A percentile compares a stretch with the other conserved stretches of the same genome.
These are phyloP conservation scores for Rhizoclosmatium hyalinum DNA, from an alignment of 371 early-diverging fungal species.

Conservation along the genomic window DNA sequence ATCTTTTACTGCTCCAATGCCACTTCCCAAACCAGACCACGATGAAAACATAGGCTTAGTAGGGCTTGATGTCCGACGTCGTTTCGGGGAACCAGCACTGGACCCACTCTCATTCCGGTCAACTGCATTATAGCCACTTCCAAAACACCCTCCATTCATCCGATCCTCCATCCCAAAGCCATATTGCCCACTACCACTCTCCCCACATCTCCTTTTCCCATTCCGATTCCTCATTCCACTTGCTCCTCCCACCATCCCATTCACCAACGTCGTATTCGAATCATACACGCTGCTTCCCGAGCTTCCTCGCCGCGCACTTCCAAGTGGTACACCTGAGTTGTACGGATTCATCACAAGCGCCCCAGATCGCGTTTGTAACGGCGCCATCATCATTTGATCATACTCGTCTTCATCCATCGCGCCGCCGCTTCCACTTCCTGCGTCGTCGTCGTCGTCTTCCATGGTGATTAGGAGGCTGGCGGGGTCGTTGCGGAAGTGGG, in stretches of 20 bases:
- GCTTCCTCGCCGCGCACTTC: neutral
- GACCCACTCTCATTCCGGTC: neutral
- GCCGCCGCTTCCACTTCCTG: neutral
- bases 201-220: neutral
- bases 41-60: neutral
- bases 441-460: neutral
- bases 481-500: conserved; percentile 27
- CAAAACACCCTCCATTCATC: neutral
- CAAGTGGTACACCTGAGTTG: neutral
- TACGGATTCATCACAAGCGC: neutral
- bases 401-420: neutral
- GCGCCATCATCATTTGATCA: neutral
- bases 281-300: neutral
- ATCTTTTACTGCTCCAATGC: neutral
- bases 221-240: neutral
- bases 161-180: neutral
- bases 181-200: neutral
- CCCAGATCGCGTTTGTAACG: neutral
- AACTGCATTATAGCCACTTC: neutral
- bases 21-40: neutral
- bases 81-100: neutral
- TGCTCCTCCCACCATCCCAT: neutral
- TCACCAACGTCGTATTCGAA: neutral
- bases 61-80: conserved; percentile 3
- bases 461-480: conserved; percentile 21